Base-by-base conservation (phyloP, 441 rosid species). In the Aleurites moluccanus region DNA sequence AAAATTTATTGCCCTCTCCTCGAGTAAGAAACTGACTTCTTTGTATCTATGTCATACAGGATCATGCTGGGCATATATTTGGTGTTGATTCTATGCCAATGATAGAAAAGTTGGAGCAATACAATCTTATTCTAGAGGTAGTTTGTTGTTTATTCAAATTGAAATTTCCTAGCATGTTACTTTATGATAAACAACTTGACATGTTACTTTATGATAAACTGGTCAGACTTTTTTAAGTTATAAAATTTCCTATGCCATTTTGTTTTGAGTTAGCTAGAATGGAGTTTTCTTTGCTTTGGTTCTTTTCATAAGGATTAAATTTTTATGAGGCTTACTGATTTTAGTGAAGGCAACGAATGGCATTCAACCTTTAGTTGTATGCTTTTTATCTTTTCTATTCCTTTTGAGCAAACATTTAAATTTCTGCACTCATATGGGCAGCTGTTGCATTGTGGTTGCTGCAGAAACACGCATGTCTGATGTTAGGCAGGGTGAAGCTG, bases 11-110 rank as follows among this genome's bases (percentile, higher is more conserved):
- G 28, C 4, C 40, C 55, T 44, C 52, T 57, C 53, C 55, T 44
- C 27, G 18, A 57, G 16, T 21, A 6, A 6, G 64, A 47, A 66
- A 57, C n/a, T 72, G 60, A 60, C 23, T 33, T 71, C 50, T 65
- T 45, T 21, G 67, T 52, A 61, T 27, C 67, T 72, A 45, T 80
- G 72, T 77, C 79, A 45, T 67, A 73, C 84, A 96, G 98, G 99
- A 96, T 85, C 99, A 92, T 85, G 97, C 97, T 60, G 98, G 99
- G 60, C 98, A 93, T 82, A 96, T 93, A 77, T 90, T 74, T 87
- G 97, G 98, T 70, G 98, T 93, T 45, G 92, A 96, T 83, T 96
- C 99, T 23, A 44, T 49, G 77, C 91, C 88, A 73, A 96, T 96
- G 98, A 83, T 91, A 70, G 86, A 91, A 73, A 93, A 96, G 85